Conservation (phyloP, 139 green algal species). For the Chlamydomonas incerta region DNA sequence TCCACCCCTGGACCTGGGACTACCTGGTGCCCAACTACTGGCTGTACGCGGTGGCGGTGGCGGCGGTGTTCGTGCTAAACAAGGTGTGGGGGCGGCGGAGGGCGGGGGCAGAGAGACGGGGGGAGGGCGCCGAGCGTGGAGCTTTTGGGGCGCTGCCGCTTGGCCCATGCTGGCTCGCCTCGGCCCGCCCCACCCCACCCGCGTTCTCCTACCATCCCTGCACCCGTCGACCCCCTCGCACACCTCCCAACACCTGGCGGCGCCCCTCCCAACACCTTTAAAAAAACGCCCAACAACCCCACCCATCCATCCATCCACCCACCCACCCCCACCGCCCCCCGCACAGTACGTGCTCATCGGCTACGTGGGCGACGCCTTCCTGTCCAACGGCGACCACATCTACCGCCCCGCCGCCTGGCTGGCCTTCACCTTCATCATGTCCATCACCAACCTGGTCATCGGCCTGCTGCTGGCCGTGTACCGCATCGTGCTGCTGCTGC, state of each 20-base stretch:
- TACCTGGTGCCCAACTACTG: slow-evolving; percentile 34
- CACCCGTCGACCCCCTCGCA: too few relatives aligned
- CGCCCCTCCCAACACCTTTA: too few relatives aligned
- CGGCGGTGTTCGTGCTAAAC: slow-evolving; percentile 29
- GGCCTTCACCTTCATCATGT: slow-evolving; percentile 47
- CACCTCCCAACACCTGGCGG: too few relatives aligned
- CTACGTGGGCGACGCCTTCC: slow-evolving; percentile 41
- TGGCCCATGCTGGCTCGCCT: too few relatives aligned
- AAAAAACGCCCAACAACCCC: too few relatives aligned
- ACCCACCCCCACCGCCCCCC: too few relatives aligned
- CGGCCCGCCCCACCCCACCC: too few relatives aligned
- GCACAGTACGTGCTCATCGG: slow-evolving; percentile 23
- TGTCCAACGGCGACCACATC: slow-evolving; percentile 47
- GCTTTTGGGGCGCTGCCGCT: too few relatives aligned
- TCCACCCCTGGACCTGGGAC: slow-evolving; percentile 37
- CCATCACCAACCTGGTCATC: slow-evolving; percentile 47
- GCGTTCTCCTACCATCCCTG: too few relatives aligned
- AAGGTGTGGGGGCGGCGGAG: slow-evolving; percentile 3
- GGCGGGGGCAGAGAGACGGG: not conserved
- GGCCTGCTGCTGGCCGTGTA: slow-evolving; percentile 48
- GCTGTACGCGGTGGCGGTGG: slow-evolving; percentile 23
- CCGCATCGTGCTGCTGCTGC: slow-evolving; percentile 46
- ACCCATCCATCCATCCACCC: too few relatives aligned
- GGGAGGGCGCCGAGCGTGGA: too few relatives aligned
- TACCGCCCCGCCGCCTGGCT: slow-evolving; percentile 42